A percentile compares a stretch with the other conserved stretches of the same genome.
Conservation (phyloP, 345 rosid genomes). For the Jatropha curcas region DNA sequence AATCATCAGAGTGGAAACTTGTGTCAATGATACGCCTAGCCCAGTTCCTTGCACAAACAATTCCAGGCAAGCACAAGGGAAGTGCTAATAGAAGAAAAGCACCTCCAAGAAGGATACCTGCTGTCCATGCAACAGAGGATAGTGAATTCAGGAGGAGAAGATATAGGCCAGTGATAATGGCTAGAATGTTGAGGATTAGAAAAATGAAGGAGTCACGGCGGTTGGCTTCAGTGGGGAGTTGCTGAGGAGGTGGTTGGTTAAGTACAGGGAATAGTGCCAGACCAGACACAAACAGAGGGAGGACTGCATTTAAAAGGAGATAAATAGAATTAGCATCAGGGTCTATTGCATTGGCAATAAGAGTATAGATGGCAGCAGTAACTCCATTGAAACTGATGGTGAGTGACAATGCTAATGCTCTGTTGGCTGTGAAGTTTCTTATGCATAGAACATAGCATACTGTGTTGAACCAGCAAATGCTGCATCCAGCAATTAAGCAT, state of each 20-base stretch:
- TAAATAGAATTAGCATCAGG: constrained; percentile 45
- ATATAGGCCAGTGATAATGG: constrained; percentile 66
- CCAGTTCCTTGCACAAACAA: constrained; percentile 56
- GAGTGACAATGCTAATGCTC: constrained; percentile 70
- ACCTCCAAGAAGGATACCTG: constrained; percentile 52
- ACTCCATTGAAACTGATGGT: constrained; percentile 75
- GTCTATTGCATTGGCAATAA: constrained; percentile 60
- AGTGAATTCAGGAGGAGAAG: constrained; percentile 57
- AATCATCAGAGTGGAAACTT: constrained; percentile 22
- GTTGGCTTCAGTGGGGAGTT: constrained; percentile 27
- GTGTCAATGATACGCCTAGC: constrained; percentile 23
- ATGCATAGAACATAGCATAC: constrained; percentile 77
- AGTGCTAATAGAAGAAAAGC: constrained; percentile 49
- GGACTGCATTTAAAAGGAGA: constrained; percentile 56
- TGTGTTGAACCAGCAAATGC: constrained; percentile 94
- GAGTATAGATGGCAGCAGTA: constrained; percentile 72
- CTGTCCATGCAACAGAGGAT: constrained; percentile 33
- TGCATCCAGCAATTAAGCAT: constrained; percentile 74
- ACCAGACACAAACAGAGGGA: constrained; percentile 52
- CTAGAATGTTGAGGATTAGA: constrained; percentile 49
- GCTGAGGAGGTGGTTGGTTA: constrained; percentile 42
- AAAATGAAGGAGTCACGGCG: constrained; percentile 51
- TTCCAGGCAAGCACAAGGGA: constrained; percentile 65
- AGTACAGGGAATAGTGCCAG: constrained; percentile 58
- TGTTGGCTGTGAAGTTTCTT: constrained; percentile 57